A percentile compares a stretch with the other conserved stretches of the same genome.
These are phyloP conservation scores for Trichoderma semiorbis DNA, from an alignment of 2,329 filamentous ascomycete species.

Conservation along the genomic window DNA sequence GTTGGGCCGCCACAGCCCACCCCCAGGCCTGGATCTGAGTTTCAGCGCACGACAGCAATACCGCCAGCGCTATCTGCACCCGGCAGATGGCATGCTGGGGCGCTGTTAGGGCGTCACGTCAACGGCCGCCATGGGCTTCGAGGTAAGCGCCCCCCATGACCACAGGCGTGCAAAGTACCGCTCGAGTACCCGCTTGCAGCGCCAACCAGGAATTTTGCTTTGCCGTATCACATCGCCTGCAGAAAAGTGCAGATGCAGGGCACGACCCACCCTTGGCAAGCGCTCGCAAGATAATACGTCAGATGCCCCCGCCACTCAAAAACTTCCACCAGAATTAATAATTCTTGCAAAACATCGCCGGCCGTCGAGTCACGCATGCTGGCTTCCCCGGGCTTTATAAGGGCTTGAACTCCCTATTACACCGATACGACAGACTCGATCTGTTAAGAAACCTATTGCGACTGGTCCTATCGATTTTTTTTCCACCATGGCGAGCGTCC, in stretches of 20 bases:
- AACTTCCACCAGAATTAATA: constrained; percentile 27
- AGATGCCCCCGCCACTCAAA: constrained; percentile 28
- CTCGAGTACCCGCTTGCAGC: neutral
- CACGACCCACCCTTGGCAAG: constrained; percentile 14
- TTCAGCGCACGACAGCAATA: neutral
- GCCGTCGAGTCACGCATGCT: constrained; percentile 8
- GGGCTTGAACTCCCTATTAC: neutral
- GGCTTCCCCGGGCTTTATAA: neutral
- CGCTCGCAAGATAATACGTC: constrained; percentile 20
- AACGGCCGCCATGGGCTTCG: neutral
- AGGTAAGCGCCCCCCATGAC: neutral
- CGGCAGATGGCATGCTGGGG: neutral
- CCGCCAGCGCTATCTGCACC: neutral
- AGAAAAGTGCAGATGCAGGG: constrained; percentile 16
- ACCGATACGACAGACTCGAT: neutral
- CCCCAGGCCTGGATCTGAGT: neutral
- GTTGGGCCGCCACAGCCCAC: neutral
- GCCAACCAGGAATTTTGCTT: neutral
- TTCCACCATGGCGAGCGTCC: constrained; percentile 45
- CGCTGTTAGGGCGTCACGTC: neutral
- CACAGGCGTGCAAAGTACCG: neutral
- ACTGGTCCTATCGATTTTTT: neutral
- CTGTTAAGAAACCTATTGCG: neutral
- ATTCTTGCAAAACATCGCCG: constrained; percentile 19
- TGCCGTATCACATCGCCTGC: neutral